Evolutionary conservation across 495 filamentous ascomycete species (phyloP).

Genomic region (Wilcoxina mikolae): DNA sequence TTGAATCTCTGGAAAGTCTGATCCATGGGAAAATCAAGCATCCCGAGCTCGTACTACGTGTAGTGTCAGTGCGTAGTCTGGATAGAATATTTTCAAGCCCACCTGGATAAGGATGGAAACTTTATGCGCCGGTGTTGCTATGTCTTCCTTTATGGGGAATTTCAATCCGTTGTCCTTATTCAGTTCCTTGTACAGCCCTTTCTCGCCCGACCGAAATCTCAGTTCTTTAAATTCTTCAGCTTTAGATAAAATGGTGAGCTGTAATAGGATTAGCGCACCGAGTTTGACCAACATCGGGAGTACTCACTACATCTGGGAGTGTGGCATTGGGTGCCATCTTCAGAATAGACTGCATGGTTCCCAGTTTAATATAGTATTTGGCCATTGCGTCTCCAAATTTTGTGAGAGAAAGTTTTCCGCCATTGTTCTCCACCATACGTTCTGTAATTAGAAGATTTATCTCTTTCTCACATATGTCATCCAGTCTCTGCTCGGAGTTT

Average conservation of each 20-base stretch:
- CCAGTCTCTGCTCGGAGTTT: conserved; percentile 53
- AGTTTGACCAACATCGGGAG: neutral
- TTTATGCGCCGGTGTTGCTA: conserved; percentile 63
- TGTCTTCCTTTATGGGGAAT: conserved; percentile 65
- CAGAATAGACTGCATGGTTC: conserved; percentile 70
- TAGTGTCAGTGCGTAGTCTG: neutral
- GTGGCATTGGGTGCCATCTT: conserved; percentile 44
- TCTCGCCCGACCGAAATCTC: conserved; percentile 59
- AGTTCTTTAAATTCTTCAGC: conserved; percentile 67
- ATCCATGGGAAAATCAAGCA: conserved; percentile 52
- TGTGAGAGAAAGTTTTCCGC: conserved; percentile 46
- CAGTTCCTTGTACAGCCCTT: conserved; percentile 61
- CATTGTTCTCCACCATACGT: conserved; percentile 39
- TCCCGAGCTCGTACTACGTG: conserved; percentile 45
- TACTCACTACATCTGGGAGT: conserved; percentile 57
- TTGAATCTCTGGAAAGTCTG: conserved; percentile 47
- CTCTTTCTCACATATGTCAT: conserved; percentile 67
- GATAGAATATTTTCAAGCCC: neutral
- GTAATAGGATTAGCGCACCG: conserved; percentile 4
- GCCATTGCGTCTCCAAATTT: conserved; percentile 84
- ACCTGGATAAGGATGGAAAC: conserved; percentile 73
- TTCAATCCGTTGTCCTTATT: conserved; percentile 60
- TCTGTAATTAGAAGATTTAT: conserved; percentile 51
- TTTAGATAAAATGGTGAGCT: conserved; percentile 53
- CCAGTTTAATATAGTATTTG: conserved; percentile 77